Evolutionary conservation across 441 rosid species (phyloP), one percentile per base, ranked within the genome.

Genomic region (Mallotus repandus): DNA sequence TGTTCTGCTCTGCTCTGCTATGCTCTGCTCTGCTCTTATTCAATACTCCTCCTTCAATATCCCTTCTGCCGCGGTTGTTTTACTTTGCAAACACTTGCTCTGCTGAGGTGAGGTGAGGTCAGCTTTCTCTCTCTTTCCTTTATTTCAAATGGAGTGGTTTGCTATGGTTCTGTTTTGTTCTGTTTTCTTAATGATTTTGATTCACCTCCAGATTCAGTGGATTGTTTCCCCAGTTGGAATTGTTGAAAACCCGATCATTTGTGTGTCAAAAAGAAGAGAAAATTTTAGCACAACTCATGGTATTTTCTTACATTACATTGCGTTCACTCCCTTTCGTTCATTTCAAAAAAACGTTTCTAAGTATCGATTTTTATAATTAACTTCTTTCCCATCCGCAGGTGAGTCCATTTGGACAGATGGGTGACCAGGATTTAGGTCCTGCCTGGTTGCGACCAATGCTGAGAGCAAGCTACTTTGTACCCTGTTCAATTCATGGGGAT

Each of bases 401-500:
- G 74, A 83, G 88, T 61, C 77, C 78, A 35, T 61, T 76, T 45
- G 82, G 83, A 5, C 76, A 80, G 72, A 81, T 81, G 76, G 83
- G 60, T 0, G 66, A 74, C 19, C 81, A 74, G 22, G 84, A 86
- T 65, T 61, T 83, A 58, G 88, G 85, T 62, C 97, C 97, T 57
- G 81, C 90, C 50, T 93, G 98, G 98, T 75, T 93, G 76, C 81
- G 77, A 56, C 93, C 98, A 56, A 80, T 91, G 91, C 82, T 93
- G 13, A 71, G 74, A 15, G 93, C 85, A 13, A 81, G 75, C 79
- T 93, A 88, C 82, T 93, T 93, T 69, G 66, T 82, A 38, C 88
- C 92, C 12, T 91, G 98, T 70, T 41, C 78, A 7, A 63, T 83
- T 59, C 98, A 91, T 56, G 92, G 85, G 0, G 81, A 78, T 71